phyloP scores from a whole-genome alignment of 176 grass and related monocot species.

The Coix lacrymajobi region DNA sequence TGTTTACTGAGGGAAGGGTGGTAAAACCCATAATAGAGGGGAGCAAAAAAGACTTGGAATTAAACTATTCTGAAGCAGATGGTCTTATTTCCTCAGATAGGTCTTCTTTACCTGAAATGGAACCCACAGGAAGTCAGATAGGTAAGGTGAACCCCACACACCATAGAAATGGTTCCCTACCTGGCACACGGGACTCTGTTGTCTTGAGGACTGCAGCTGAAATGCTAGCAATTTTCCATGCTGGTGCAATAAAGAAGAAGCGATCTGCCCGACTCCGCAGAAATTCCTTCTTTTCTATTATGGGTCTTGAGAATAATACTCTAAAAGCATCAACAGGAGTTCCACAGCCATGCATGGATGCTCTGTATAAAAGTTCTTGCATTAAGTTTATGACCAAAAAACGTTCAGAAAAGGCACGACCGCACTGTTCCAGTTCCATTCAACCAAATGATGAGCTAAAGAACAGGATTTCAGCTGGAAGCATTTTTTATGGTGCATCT shows the following conservation, averaged over 20 bases:
- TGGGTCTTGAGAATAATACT: constrained; percentile 16
- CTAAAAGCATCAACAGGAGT: constrained; percentile 9
- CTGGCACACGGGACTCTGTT: neutral
- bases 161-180: constrained; percentile 1
- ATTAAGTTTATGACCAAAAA: constrained; percentile 53
- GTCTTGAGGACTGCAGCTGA: constrained; percentile 33
- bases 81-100: constrained; percentile 15
- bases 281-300: constrained; percentile 21
- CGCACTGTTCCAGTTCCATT: constrained; percentile 13
- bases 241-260: constrained; percentile 46
- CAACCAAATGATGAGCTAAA: constrained; percentile 14
- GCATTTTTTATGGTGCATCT: neutral
- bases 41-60: constrained; percentile 19
- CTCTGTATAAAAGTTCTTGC: constrained; percentile 26
- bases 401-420: constrained; percentile 35
- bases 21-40: neutral
- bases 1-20: constrained; percentile 6
- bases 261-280: constrained; percentile 36
- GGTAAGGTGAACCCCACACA: neutral
- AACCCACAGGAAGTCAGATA: neutral
- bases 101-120: constrained; percentile 22
- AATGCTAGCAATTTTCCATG: constrained; percentile 36
- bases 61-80: constrained; percentile 17
- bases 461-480: constrained; percentile 10
- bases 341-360: constrained; percentile 36